Evolutionary conservation across 371 early-diverging fungal genomes (phyloP).

Genomic region (Syncephalis plumigaleata): DNA sequence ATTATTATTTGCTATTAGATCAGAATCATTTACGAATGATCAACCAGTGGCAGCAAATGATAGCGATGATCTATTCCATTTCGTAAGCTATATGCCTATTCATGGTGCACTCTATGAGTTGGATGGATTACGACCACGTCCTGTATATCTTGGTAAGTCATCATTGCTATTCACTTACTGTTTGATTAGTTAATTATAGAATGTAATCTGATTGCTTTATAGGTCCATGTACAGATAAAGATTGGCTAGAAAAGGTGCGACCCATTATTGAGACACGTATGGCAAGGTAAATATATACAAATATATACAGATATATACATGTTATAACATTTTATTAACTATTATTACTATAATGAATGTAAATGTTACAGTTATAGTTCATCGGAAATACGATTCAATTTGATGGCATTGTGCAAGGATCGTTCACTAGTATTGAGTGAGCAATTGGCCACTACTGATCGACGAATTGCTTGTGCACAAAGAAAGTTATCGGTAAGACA

Average conservation of each 20-base stretch:
- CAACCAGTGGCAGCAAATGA: constrained; percentile 28
- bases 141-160: constrained; percentile 34
- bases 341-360: neutral
- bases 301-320: too few relatives aligned
- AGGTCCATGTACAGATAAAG: constrained; percentile 34
- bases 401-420: constrained; percentile 69
- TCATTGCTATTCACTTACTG: too few relatives aligned
- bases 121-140: constrained; percentile 66
- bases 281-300: constrained; percentile 27
- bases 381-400: constrained; percentile 65
- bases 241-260: constrained; percentile 52
- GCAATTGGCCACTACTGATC: constrained; percentile 28
- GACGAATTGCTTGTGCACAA: constrained; percentile 13
- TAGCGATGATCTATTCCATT: constrained; percentile 75
- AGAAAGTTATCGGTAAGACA: constrained; percentile 4
- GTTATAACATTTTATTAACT: neutral
- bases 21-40: constrained; percentile 59
- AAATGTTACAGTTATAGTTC: constrained; percentile 25
- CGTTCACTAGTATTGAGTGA: constrained; percentile 18
- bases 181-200: neutral
- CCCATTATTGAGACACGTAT: constrained; percentile 58
- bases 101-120: constrained; percentile 67
- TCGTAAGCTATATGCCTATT: constrained; percentile 69
- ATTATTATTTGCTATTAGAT: too few relatives aligned
- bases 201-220: constrained; percentile 2